Conservation (phyloP, 768 basidiomycete species). For the Obba rivulosa region DNA sequence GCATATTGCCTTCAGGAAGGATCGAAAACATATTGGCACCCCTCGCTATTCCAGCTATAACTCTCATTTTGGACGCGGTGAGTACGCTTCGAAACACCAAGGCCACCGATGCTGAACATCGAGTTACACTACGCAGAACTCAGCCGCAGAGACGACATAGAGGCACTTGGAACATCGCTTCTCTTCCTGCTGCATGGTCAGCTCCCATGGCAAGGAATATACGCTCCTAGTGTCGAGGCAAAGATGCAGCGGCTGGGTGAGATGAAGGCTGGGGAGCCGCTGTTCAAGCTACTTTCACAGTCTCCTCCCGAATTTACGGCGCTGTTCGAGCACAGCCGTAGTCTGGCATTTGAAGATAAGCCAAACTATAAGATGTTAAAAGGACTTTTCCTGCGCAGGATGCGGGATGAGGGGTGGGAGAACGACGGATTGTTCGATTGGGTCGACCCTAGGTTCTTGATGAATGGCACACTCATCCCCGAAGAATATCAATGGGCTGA, state of each 20-base stretch:
- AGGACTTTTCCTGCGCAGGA: conserved; percentile 8
- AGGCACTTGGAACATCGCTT: conserved; percentile 16
- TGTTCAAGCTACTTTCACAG: neutral
- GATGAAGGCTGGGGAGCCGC: conserved; percentile 12
- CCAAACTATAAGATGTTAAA: conserved; percentile 17
- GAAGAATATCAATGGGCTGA: conserved; percentile 4
- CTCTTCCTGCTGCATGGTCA: conserved; percentile 17
- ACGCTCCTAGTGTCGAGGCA: neutral
- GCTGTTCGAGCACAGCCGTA: conserved; percentile 13
- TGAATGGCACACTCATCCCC: conserved; percentile 8
- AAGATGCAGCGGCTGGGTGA: conserved; percentile 7
- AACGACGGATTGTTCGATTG: conserved; percentile 9
- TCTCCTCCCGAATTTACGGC: conserved; percentile 10
- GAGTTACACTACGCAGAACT: conserved; percentile 16
- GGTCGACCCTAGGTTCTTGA: neutral
- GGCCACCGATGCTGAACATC: neutral
- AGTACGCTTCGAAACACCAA: neutral
- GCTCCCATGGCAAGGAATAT: conserved; percentile 21
- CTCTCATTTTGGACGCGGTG: conserved; percentile 10
- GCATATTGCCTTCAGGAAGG: conserved; percentile 12
- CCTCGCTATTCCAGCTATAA: conserved; percentile 10
- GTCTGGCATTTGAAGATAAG: conserved; percentile 16
- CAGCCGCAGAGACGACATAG: conserved; percentile 21
- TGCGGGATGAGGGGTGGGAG: conserved; percentile 6
- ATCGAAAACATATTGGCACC: conserved; percentile 9